Conservation (phyloP, 2,329 filamentous ascomycete species). For the Talaromyces sp. region DNA sequence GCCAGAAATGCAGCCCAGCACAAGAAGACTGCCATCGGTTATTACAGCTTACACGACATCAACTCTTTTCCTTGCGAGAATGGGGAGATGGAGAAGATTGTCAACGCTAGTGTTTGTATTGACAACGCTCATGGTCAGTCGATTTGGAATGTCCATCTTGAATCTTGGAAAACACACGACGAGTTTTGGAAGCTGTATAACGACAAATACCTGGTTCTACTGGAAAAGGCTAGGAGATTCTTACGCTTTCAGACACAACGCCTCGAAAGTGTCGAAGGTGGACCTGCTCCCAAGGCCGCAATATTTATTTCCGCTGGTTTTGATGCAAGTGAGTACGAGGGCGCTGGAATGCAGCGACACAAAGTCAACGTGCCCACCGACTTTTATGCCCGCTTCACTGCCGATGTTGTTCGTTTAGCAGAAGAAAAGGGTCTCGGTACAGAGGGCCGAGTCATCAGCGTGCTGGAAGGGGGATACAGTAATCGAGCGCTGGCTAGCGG, state of each 20-base stretch:
- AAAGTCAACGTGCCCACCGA: constrained; percentile 93
- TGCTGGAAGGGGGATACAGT: constrained; percentile 93
- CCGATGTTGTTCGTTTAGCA: constrained; percentile 76
- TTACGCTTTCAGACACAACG: constrained; percentile 67
- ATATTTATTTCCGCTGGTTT: constrained; percentile 96
- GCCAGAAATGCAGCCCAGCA: constrained; percentile 66
- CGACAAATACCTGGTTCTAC: constrained; percentile 65
- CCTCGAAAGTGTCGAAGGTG: constrained; percentile 52
- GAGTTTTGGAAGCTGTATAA: constrained; percentile 92
- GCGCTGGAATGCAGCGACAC: constrained; percentile 88
- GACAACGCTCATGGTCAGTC: constrained; percentile 91
- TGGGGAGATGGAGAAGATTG: constrained; percentile 89
- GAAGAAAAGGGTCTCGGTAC: constrained; percentile 71
- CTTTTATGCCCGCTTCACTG: constrained; percentile 88
- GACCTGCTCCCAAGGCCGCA: constrained; percentile 67
- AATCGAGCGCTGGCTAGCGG: constrained; percentile 85
- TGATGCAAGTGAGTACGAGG: constrained; percentile 94
- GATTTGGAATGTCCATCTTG: constrained; percentile 92
- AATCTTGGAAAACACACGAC: constrained; percentile 72
- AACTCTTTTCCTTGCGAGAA: constrained; percentile 96
- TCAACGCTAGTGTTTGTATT: constrained; percentile 88
- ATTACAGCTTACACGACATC: constrained; percentile 96
- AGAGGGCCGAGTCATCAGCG: constrained; percentile 82
- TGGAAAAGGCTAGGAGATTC: constrained; percentile 76
- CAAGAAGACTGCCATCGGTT: constrained; percentile 85